Base-by-base conservation (phyloP, 2,329 filamentous ascomycete genomes). In the Zalaria sp. region DNA sequence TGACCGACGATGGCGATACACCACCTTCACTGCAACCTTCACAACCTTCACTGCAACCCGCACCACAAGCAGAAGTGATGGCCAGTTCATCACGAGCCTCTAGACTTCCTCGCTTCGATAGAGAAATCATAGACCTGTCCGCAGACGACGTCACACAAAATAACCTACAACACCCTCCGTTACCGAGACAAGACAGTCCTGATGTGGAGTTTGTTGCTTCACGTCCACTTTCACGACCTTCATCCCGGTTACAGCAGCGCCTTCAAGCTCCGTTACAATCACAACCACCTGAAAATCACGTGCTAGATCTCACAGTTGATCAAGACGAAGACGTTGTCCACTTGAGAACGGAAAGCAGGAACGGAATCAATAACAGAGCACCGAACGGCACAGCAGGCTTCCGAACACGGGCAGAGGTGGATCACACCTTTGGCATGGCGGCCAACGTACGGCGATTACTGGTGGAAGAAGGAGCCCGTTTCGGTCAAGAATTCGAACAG, bases 201-300 rank as follows among this genome's bases (percentile, higher is more conserved):
- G 71, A 75, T 39, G 63, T 75, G 5, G 60, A 73, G 44, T 71
- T 74, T 49, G 46, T 69, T n/a, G 51, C 47, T 27, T 37, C 39
- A 46, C 32, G 48, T 51, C 38, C 43, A 47, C 28, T 47, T 47
- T 41, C 44, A 36, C 43, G 40, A 27, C 42, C 39, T 10, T 35
- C 38, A 3, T 10, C 18, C 2, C 18, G 35, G 7, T 11, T 32
- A 34, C 37, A 18, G 2, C 18, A 40, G 26, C 27, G 18, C 5
- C 41, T 35, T 18, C 44, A 35, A 8, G 3, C 36, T 35, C 25
- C 44, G 35, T 32, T 42, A 43, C 18, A 53, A 42, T 51, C 40
- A 51, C 51, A 18, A 38, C 49, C 46, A 35, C 47, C 51, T 5
- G 49, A 47, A 9, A 37, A 48, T 35, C 50, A 52, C 34, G 44